These are phyloP conservation scores for Malbranchea cinnamomea DNA, from an alignment of 2,329 filamentous ascomycete genomes.

Conservation along the genomic window DNA sequence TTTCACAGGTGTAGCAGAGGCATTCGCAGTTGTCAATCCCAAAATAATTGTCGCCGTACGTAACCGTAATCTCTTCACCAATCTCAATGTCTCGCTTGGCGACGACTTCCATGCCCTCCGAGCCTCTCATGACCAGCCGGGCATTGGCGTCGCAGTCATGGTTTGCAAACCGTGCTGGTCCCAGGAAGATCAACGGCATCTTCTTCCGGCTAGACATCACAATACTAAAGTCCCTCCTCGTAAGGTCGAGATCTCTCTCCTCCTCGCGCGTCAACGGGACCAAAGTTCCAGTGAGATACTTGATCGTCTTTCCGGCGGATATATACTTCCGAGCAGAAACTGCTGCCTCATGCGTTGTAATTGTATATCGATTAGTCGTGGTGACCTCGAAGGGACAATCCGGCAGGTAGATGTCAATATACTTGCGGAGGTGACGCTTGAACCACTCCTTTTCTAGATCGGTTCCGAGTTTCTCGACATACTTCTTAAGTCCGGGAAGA, in stretches of 20 bases:
- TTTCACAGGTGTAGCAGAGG: conserved; percentile 77
- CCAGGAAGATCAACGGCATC: conserved; percentile 80
- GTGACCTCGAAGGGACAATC: conserved; percentile 93
- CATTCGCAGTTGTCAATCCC: conserved; percentile 91
- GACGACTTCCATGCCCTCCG: conserved; percentile 80
- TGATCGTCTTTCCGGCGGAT: conserved; percentile 69
- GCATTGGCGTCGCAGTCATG: conserved; percentile 94
- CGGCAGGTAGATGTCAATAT: conserved; percentile 81
- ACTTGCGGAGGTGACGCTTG: conserved; percentile 68
- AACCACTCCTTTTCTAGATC: conserved; percentile 78
- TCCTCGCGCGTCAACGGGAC: conserved; percentile 87
- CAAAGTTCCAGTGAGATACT: conserved; percentile 80
- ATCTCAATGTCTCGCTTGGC: conserved; percentile 66
- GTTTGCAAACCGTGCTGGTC: conserved; percentile 89
- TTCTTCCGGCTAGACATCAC: conserved; percentile 89
- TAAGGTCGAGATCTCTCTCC: conserved; percentile 63
- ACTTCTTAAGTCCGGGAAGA: conserved; percentile 60
- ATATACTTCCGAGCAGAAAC: conserved; percentile 70
- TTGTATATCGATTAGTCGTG: conserved; percentile 87
- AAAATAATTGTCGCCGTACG: conserved; percentile 92
- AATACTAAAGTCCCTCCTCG: conserved; percentile 90
- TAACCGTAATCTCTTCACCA: conserved; percentile 92
- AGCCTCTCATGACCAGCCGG: conserved; percentile 65
- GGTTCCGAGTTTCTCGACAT: conserved; percentile 50
- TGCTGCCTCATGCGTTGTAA: conserved; percentile 75